Conservation (phyloP, 1,284 basidiomycete species). For the Heliocybe sulcata region DNA sequence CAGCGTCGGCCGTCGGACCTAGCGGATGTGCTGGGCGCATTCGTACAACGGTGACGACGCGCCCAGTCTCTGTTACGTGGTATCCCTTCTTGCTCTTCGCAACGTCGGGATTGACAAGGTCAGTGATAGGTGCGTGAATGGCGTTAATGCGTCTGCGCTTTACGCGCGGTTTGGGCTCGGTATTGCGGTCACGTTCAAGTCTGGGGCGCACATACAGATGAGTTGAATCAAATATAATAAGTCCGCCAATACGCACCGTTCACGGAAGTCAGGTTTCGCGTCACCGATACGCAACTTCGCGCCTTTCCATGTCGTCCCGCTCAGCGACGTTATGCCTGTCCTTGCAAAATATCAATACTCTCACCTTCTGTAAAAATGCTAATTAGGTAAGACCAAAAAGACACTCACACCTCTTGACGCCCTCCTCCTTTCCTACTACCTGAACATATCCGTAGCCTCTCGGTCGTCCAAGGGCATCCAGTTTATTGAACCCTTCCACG, state of each 20-base stretch:
- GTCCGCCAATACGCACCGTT: conserved; percentile 34
- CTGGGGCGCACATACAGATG: conserved; percentile 19
- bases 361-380: background rate
- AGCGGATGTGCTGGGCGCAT: conserved; percentile 64
- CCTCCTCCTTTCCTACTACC: conserved; percentile 51
- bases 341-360: background rate
- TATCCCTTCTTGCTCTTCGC: conserved; percentile 46
- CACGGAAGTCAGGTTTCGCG: conserved; percentile 63
- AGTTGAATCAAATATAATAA: conserved; percentile 4
- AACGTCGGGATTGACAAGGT: conserved; percentile 49
- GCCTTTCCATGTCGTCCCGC: conserved; percentile 78
- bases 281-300: conserved; percentile 75
- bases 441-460: conserved; percentile 72
- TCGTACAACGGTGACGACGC: conserved; percentile 54
- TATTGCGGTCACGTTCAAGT: conserved; percentile 26
- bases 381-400: conserved; percentile 3
- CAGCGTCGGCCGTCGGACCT: conserved; percentile 14
- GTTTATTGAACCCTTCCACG: conserved; percentile 60
- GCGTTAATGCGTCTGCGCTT: conserved; percentile 27
- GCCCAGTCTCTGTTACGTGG: conserved; percentile 58
- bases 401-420: conserved; percentile 57
- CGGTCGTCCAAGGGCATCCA: conserved; percentile 57
- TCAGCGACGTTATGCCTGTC: conserved; percentile 64
- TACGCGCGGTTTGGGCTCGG: conserved; percentile 12
- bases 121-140: conserved; percentile 50